Base-by-base conservation (phyloP, 306 rosid species). In the Begonia loranthoides region DNA sequence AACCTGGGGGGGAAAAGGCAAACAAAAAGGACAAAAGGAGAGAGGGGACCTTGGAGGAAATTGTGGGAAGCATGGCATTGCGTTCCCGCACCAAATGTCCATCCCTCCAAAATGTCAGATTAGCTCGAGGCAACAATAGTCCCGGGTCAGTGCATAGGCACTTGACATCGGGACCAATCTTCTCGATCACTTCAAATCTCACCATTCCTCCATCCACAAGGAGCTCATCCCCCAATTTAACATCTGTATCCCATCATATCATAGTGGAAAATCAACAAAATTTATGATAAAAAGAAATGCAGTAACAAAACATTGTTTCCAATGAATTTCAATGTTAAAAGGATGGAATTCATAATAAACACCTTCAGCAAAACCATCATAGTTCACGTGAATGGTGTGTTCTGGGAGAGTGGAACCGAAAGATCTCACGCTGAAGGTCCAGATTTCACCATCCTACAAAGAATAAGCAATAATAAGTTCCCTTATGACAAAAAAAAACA, bases 201-300 rank as follows among this genome's bases (percentile, higher is more conserved):
- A 92, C 99, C 99, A 86, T 92, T 44, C 99, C 99, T 50, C 99
- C 99, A 51, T 92, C 99, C 63, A 92, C 94, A 54, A 92, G 76
- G 54, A 92, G 94, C 14, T 92, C 99, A 71, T 92, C 99, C 41
- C 99, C 99, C 40, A 87, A 88, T 63, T 74, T 71, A 56, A 92
- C 88, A 60, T 92, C 96, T 92, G 72, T 63, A 74, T 43, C 62
- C 68, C 19, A 64, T 44, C 63, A 63, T 28, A 53, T 24, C 6
- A 41, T 49, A 51, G 40, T 43, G 13, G 10, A 24, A 38, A 43
- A 14, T 10, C 14, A 51, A 55, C 16, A 63, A 61, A 58, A 12
- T 43, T 49, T 44, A 49, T 10, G 10, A 70, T 34, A 41, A 9
- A 41, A 49, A 61, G 10, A 49, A 55, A 10, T 24, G 13, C 1